These are phyloP conservation scores for Fennellomyces sp. DNA, from an alignment of 371 early-diverging fungal species.

Conservation along the genomic window DNA sequence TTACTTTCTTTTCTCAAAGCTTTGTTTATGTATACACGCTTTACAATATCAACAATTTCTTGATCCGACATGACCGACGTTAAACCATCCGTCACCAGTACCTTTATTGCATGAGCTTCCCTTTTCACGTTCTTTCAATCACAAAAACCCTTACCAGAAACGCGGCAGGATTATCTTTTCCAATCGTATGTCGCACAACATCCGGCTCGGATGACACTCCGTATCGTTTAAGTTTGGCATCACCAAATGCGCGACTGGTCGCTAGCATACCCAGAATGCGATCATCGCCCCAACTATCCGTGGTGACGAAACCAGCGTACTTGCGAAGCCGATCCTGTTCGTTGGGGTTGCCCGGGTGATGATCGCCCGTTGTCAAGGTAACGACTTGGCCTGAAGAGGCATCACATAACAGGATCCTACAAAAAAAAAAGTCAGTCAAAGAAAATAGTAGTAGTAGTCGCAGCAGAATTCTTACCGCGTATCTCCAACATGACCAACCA, in stretches of 20 bases:
- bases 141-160: conserved; percentile 33
- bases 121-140: neutral
- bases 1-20: neutral
- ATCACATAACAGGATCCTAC: conserved; percentile 58
- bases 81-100: conserved; percentile 75
- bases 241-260: conserved; percentile 77
- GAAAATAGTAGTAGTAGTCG: neutral
- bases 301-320: conserved; percentile 65
- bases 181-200: conserved; percentile 47
- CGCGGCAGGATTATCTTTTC: conserved; percentile 41
- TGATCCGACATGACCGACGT: conserved; percentile 79
- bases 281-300: conserved; percentile 82
- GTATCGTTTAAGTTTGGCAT: conserved; percentile 70
- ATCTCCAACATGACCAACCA: conserved; percentile 69
- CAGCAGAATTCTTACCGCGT: conserved; percentile 31
- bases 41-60: conserved; percentile 76
- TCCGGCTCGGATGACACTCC: conserved; percentile 82
- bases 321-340: conserved; percentile 61
- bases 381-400: conserved; percentile 52
- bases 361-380: conserved; percentile 60
- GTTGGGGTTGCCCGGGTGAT: conserved; percentile 63
- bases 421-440: neutral
- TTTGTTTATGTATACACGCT: neutral
- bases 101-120: conserved; percentile 15
- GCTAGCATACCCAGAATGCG: conserved; percentile 72